Conservation (phyloP, 2,329 filamentous ascomycete species). For the Basipetospora chlamydospora region DNA sequence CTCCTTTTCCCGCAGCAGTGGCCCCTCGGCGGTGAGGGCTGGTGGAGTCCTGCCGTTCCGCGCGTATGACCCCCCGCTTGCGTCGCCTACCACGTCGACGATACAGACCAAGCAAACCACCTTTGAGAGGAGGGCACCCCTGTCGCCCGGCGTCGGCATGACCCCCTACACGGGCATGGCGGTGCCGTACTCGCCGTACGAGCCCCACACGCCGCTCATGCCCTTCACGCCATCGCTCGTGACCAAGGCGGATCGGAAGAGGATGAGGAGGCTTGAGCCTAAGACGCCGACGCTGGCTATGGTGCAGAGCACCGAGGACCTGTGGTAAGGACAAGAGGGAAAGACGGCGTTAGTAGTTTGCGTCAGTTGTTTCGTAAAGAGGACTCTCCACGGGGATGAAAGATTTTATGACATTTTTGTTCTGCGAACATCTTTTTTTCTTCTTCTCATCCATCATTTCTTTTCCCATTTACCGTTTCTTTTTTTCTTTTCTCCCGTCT, state of each 20-base stretch:
- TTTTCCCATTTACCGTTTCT: background rate
- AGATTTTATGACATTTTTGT: background rate
- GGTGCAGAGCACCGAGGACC: constrained; percentile 46
- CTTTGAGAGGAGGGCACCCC: constrained; percentile 37
- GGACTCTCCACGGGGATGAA: too few species aligned
- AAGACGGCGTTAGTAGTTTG: too few species aligned
- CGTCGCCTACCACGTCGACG: constrained; percentile 30
- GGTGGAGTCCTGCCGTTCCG: constrained; percentile 44
- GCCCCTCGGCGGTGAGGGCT: constrained; percentile 40
- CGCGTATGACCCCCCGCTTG: constrained; percentile 43
- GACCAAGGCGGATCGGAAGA: constrained; percentile 55
- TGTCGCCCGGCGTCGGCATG: constrained; percentile 41
- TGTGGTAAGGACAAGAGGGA: constrained; percentile 36
- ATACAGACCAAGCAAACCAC: constrained; percentile 49
- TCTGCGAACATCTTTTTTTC: constrained; percentile 4
- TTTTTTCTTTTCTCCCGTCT: background rate
- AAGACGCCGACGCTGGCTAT: constrained; percentile 48
- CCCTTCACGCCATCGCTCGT: constrained; percentile 65
- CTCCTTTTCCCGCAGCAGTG: constrained; percentile 32
- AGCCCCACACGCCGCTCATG: constrained; percentile 61
- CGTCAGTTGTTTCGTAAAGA: too few species aligned
- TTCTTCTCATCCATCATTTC: constrained; percentile 5
- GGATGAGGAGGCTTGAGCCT: constrained; percentile 48
- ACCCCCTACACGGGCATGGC: constrained; percentile 48
- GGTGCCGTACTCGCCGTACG: constrained; percentile 63